Base-by-base conservation (phyloP, 352 stramenopile genomes). In the Blastocystis sp. region DNA sequence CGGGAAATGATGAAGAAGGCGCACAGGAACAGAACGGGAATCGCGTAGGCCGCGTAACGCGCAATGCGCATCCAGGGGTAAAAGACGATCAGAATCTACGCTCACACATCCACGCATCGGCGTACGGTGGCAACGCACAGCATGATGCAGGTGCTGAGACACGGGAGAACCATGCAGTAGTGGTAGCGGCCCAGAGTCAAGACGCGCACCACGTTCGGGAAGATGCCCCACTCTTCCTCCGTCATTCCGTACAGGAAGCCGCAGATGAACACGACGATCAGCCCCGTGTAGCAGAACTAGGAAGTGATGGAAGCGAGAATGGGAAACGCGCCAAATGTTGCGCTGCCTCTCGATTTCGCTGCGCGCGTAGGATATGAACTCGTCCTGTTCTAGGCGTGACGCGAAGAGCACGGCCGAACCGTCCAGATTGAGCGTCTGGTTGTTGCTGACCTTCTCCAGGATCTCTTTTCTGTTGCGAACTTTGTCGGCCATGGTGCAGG, bases 131-230 rank as follows among this genome's bases (percentile, higher is more conserved):
- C 17, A 1, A 64, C 28, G 66, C 74, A 84, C n/a, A 68, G 28
- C 40, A 84, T 59, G 43, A 84, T 59, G 45, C 74, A 70, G 34
- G 57, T n/a, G 34, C n/a, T 48, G 17, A 84, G 60, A 84, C 28
- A 59, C 14, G 74, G 74, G 21, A 38, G 19, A 3, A 38, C 61
- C 48, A 84, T 84, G 3, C 34, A 42, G 48, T n/a, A 69, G 40
- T 61, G 7, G 34, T 84, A 84, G 45, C 43, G 42, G 9, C 74
- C 74, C 14, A 84, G 48, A 2, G 74, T 84, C 54, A 84, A 19
- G 9, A 84, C 57, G 19, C 74, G 54, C 11, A 84, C 74, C 19
- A 84, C 57, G 66, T 84, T 84, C 21, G 74, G 74, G 21, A 84
- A 48, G 10, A 68, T 9, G 9, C 74, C 74, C 38, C 40, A 68